Evolutionary conservation across 805 yeast species (phyloP), one percentile per base, ranked within the genome.

Genomic region (Candida yuanshanica): DNA sequence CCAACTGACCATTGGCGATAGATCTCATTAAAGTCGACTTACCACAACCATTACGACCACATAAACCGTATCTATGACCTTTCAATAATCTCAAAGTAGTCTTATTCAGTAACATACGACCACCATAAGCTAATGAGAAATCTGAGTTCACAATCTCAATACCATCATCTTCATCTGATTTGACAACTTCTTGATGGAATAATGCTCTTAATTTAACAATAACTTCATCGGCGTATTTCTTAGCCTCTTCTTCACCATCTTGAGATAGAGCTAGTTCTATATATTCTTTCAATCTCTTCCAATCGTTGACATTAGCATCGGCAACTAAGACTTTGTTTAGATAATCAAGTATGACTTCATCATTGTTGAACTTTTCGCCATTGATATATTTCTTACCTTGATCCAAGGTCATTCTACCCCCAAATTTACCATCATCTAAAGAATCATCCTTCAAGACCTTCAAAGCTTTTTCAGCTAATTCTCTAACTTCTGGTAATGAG

Each of bases 31-130:
- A 73, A 13, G 99, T 91, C 12, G 97, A 89, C 66, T 91, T 91
- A 71, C 99, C 99, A 45, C 96, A 97, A 75, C 99, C 99, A 62
- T 91, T 91, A 68, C 97, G 76, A 62, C 99, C 99, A 74, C 96
- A 88, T 47, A 91, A 75, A 72, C 99, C 99, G 60, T 91, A 91
- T 66, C 99, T 79, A 68, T 87, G 97, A 56, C 98, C 98, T 69
- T 90, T 88, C 53, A 86, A 70, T 48, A 91, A 74, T 59, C 95
- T 78, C 61, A 91, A 70, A 46, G 75, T 85, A 36, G 99, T 89
- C 69, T 93, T 93, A 74, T 90, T 91, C 54, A 91, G 72, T 53
- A 93, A 75, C 97, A 91, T 91, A 68, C 97, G 81, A 21, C 96
- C 86, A 66, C 99, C 99, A 61, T 93, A 93, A 29, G 99, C 99